These are phyloP conservation scores for Cylindricascospora bacillispora DNA, from an alignment of 1,139 yeast species.

Conservation along the genomic window DNA sequence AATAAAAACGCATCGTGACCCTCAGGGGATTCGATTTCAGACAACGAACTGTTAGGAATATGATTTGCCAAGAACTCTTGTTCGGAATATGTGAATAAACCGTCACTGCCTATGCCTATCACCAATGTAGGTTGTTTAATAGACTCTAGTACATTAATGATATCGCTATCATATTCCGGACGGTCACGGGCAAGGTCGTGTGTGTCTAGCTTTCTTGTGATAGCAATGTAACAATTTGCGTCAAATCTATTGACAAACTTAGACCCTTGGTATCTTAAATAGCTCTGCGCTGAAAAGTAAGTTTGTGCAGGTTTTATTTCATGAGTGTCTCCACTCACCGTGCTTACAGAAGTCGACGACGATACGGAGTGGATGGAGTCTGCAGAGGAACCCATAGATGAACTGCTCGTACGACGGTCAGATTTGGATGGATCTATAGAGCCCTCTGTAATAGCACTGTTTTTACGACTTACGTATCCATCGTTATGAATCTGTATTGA, in stretches of 20 bases:
- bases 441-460: constrained; percentile 1
- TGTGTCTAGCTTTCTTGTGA: constrained; percentile 85
- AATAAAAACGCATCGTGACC: constrained; percentile 95
- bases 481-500: constrained; percentile 56
- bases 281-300: constrained; percentile 88
- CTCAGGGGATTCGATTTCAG: constrained; percentile 79
- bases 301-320: constrained; percentile 53
- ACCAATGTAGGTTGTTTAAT: constrained; percentile 66
- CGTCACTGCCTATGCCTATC: constrained; percentile 86
- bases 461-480: constrained; percentile 29
- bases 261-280: constrained; percentile 83
- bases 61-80: constrained; percentile 71
- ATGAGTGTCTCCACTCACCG: constrained; percentile 13
- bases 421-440: background rate
- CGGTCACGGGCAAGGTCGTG: constrained; percentile 86
- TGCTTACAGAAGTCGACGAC: constrained; percentile 18
- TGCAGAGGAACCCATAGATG: constrained; percentile 12
- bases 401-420: constrained; percentile 8
- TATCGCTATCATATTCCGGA: constrained; percentile 28
- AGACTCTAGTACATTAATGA: constrained; percentile 39
- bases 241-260: constrained; percentile 84
- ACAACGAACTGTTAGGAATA: constrained; percentile 57
- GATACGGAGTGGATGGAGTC: constrained; percentile 17
- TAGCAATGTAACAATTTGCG: constrained; percentile 90
- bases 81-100: constrained; percentile 82